Base-by-base conservation (phyloP, 1,284 basidiomycete species). In the Amylostereum areolatum region DNA sequence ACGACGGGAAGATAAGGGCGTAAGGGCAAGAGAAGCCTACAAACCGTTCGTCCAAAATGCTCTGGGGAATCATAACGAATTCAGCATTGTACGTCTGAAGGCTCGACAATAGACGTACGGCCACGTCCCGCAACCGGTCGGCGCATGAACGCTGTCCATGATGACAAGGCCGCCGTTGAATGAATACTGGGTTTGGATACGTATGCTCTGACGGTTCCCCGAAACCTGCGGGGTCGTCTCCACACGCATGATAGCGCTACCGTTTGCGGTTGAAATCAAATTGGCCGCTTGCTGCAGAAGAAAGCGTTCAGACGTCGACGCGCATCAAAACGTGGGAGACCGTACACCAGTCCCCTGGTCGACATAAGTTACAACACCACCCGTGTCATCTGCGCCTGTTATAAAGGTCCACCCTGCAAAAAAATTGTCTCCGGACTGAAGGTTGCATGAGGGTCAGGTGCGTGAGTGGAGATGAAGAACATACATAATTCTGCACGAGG, bases 131-230 rank as follows among this genome's bases (percentile, higher is more conserved):
- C 92, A 95, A 5, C 92, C 92, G 2, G 83, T 85, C 2, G 92
- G 92, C 85, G 94, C 92, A 66, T 95, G 92, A n/a, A 83, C 73
- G 11, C 89, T 78, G 64, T 94, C 90, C 73, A 93, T 76, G 50
- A 93, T 74, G 52, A 92, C 73, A 37, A 93, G 72, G 12, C 82
- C 89, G 41, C 80, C 77, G 30, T 76, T 84, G 62, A 80, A 89
- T 2, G 70, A 68, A 52, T 71, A 64, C 45, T 83, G 70, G 0
- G 86, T 84, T 48, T 82, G 81, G 47, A 95, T 85, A 49, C 92
- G 81, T 39, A 95, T 75, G 57, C 85, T 84, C 64, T 83, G 77
- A 51, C 93, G 80, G 45, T 77, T 83, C 39, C 63, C 76, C 10
- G 73, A 59, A 33, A 95, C 83, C 29, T 69, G 74, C 5, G 81